These are phyloP conservation scores for Wickerhamomyces sp. DNA, from an alignment of 1,139 yeast species.

Conservation along the genomic window DNA sequence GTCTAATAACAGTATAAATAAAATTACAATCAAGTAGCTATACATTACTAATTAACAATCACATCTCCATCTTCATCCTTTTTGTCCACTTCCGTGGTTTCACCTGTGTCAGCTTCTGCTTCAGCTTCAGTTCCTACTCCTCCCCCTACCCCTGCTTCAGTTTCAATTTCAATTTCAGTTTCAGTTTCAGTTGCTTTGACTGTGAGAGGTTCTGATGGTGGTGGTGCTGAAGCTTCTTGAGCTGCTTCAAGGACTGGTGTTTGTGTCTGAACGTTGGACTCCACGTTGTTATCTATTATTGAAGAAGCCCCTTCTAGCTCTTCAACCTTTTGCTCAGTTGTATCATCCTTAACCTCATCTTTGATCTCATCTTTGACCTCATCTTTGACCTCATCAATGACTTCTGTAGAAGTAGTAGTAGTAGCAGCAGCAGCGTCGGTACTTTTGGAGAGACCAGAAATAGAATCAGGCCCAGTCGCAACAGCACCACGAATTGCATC, in stretches of 20 bases:
- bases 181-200: too few relatives aligned
- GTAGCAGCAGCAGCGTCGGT: constrained; percentile 5
- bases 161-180: neutral
- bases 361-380: neutral
- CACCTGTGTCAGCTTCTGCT: neutral
- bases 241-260: too few relatives aligned
- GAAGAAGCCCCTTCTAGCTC: too few relatives aligned
- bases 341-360: neutral
- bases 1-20: too few relatives aligned
- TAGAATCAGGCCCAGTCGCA: constrained; percentile 43
- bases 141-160: neutral
- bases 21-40: neutral
- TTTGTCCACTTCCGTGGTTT: neutral
- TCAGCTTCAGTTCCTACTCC: neutral
- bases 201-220: too few relatives aligned
- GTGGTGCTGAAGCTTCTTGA: too few relatives aligned
- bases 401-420: neutral
- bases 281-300: too few relatives aligned
- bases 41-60: constrained; percentile 3
- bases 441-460: constrained; percentile 41
- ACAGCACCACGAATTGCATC: constrained; percentile 66
- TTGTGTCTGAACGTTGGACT: too few relatives aligned
- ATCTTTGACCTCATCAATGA: neutral
- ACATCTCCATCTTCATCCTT: constrained; percentile 16
- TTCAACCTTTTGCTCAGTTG: neutral